phyloP scores from a whole-genome alignment of 805 yeast genomes.

The Yamadazyma endophytica region DNA sequence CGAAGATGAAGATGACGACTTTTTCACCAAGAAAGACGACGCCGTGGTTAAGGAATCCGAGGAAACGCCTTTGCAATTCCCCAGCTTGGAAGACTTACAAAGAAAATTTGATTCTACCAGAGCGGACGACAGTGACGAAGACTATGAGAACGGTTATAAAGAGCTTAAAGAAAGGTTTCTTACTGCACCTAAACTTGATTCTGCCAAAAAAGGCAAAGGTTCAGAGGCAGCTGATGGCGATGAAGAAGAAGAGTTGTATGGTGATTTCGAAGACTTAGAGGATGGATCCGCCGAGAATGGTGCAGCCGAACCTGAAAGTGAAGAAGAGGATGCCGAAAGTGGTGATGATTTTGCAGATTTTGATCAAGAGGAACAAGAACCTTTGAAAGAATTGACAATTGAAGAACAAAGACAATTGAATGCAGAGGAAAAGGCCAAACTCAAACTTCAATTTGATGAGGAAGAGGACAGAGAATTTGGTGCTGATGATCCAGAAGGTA shows the following conservation, averaged over 20 bases:
- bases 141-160: slow-evolving; percentile 38
- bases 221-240: slow-evolving; percentile 28
- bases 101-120: slow-evolving; percentile 40
- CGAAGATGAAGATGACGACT: slow-evolving; percentile 41
- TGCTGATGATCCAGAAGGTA: slow-evolving; percentile 74
- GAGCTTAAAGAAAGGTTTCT: slow-evolving; percentile 46
- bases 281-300: slow-evolving; percentile 24
- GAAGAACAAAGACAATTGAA: slow-evolving; percentile 76
- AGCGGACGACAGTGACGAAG: slow-evolving; percentile 27
- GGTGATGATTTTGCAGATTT: slow-evolving; percentile 44
- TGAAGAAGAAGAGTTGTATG: slow-evolving; percentile 50
- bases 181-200: slow-evolving; percentile 46
- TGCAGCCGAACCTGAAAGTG: slow-evolving; percentile 28
- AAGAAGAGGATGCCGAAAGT: slow-evolving; percentile 40
- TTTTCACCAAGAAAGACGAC: slow-evolving; percentile 51
- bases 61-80: slow-evolving; percentile 30
- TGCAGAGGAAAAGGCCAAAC: slow-evolving; percentile 84
- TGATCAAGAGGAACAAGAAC: slow-evolving; percentile 40
- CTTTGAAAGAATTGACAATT: slow-evolving; percentile 44
- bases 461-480: slow-evolving; percentile 63
- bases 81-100: slow-evolving; percentile 40
- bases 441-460: slow-evolving; percentile 85
- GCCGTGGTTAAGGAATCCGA: slow-evolving; percentile 21
- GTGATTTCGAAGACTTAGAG: slow-evolving; percentile 55
- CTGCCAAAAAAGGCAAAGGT: slow-evolving; percentile 21